Base-by-base conservation (phyloP, 2,329 filamentous ascomycete genomes). In the Aurifilum marmelostoma region DNA sequence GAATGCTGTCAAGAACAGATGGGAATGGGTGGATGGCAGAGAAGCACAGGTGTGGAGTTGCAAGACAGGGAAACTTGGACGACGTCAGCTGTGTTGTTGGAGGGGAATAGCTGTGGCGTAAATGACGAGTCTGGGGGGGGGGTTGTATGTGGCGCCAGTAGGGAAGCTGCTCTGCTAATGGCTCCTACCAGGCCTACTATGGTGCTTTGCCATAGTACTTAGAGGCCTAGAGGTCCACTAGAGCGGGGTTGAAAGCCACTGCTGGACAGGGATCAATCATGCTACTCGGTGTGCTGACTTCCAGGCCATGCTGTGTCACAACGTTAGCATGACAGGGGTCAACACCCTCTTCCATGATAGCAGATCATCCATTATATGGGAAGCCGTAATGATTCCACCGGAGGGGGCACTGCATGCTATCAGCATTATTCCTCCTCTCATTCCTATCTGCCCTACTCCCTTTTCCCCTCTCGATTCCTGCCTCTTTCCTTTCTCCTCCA, bases 51-150 rank as follows among this genome's bases (percentile, higher is more conserved):
- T 29, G 39, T 61, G 41, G 39, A 34, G 21, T 5, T 43, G 37
- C 24, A 60, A 47, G 64, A 32, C 60, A 47, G 39, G 61, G 41
- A 63, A 63, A 63, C 39, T 63, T 50, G 27, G 61, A 63, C 61
- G 41, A 63, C 61, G 61, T 63, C 61, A 63, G 61, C 61, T 50
- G 39, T 11, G 6, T 8, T 32, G 61, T 43, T 43, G 61, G 39
- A 47, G 61, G 61, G 60, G 41, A n/a, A 50, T 11, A 64, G 32
- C 9, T 56, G 63, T 65, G 43, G 50, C 50, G 47, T 47, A 16
- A 6, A 65, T 65, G 43, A 56, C 63, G 50, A 39, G 27, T 58
- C 21, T 43, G 7, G 34, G 29, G 63, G 29, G 63, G 47, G 18
- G 37, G 47, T n/a, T 34, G 4, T 47, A 7, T 65, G 63, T 58